Conservation (phyloP, 2,329 filamentous ascomycete genomes). For the Coniochaeta prunicola region DNA sequence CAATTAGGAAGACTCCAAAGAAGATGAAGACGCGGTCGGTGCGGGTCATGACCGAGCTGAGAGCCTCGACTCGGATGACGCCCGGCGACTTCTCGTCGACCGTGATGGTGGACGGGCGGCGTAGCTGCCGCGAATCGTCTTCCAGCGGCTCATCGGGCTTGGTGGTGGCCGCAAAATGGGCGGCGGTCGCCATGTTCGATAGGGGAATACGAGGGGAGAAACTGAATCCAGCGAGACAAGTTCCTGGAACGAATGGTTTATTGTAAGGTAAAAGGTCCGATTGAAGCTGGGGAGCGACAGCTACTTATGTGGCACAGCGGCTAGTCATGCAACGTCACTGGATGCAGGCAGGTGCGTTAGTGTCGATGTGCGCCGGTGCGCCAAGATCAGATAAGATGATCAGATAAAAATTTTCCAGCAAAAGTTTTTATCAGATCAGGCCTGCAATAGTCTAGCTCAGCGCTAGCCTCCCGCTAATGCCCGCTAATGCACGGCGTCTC, state of each 20-base stretch:
- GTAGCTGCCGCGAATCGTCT: background rate
- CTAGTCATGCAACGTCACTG: background rate
- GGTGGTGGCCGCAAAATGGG: background rate
- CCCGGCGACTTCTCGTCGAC: conserved; percentile 35
- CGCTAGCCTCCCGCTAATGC: too few relatives aligned
- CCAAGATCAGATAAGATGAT: background rate
- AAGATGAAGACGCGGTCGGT: conserved; percentile 51
- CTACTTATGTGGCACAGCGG: background rate
- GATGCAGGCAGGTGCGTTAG: too few relatives aligned
- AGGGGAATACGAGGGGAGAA: background rate
- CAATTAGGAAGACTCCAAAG: conserved; percentile 52
- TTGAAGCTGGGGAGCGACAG: background rate
- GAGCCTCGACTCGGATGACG: conserved; percentile 51
- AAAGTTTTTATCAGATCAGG: background rate
- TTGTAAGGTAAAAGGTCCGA: background rate
- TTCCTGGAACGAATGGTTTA: background rate
- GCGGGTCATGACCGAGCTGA: conserved; percentile 43
- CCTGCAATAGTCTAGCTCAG: background rate
- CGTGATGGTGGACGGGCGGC: background rate
- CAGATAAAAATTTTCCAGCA: background rate
- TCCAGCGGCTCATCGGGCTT: background rate
- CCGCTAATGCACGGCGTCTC: too few relatives aligned
- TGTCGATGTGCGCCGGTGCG: too few relatives aligned
- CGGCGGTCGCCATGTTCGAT: background rate
- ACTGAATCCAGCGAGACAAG: background rate